A percentile compares a stretch with the other conserved stretches of the same genome.
Conservation (phyloP, 2,329 filamentous ascomycete genomes). For the Fusarium xylarioides region DNA sequence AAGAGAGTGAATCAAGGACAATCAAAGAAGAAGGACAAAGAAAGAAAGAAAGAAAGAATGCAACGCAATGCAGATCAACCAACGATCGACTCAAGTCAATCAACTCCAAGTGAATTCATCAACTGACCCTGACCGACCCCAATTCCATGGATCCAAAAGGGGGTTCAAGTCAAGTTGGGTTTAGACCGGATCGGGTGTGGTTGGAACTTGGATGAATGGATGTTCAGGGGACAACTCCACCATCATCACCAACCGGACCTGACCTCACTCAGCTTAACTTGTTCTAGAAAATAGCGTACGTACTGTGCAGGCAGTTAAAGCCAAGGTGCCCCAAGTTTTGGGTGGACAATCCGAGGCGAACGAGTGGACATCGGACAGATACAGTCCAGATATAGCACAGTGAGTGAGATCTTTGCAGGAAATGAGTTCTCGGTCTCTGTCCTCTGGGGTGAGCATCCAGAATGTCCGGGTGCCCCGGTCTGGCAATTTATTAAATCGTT, state of each 20-base stretch:
- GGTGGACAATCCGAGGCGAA: conserved; percentile 15
- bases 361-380: conserved; percentile 6
- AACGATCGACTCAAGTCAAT: conserved; percentile 25
- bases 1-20: conserved; percentile 6
- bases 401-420: conserved; percentile 34
- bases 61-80: conserved; percentile 24
- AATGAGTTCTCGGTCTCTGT: conserved; percentile 35
- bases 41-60: background rate
- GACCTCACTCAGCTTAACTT: conserved; percentile 13
- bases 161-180: conserved; percentile 37
- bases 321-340: conserved; percentile 16
- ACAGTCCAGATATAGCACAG: conserved; percentile 5
- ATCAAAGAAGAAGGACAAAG: background rate
- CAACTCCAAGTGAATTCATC: conserved; percentile 15
- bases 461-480: conserved; percentile 36
- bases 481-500: conserved; percentile 38
- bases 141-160: conserved; percentile 36
- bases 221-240: conserved; percentile 31
- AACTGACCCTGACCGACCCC: conserved; percentile 10
- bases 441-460: conserved; percentile 32
- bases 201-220: background rate
- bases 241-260: conserved; percentile 11
- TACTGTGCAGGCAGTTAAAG: conserved; percentile 25
- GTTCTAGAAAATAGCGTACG: conserved; percentile 24
- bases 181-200: conserved; percentile 30